phyloP scores from a whole-genome alignment of 2,329 filamentous ascomycete genomes.

The Stemphylium vesicarium region DNA sequence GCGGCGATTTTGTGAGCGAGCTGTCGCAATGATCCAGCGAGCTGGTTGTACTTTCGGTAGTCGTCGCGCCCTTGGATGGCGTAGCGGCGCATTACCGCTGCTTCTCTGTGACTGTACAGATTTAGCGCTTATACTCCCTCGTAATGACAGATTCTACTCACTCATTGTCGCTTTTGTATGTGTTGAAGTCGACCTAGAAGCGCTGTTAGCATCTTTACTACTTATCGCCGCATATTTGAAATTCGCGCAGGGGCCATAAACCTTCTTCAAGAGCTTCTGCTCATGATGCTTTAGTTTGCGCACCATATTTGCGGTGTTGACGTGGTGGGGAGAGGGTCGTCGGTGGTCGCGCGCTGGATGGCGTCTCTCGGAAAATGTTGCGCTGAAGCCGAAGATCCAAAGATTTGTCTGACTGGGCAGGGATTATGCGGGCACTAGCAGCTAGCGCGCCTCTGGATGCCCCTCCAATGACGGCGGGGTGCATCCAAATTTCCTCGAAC shows the following conservation, averaged over 20 bases:
- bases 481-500: slow-evolving; percentile 16
- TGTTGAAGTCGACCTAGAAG: slow-evolving; percentile 80
- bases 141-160: neutral
- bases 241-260: slow-evolving; percentile 2
- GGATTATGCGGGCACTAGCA: slow-evolving; percentile 15
- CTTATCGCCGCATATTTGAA: neutral
- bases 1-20: slow-evolving; percentile 87
- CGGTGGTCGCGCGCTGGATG: neutral
- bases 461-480: slow-evolving; percentile 18
- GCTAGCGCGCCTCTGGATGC: slow-evolving; percentile 15
- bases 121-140: neutral
- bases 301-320: slow-evolving; percentile 67
- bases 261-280: slow-evolving; percentile 85
- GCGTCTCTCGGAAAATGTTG: slow-evolving; percentile 1
- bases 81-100: slow-evolving; percentile 80
- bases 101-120: slow-evolving; percentile 70
- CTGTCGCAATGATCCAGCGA: slow-evolving; percentile 74
- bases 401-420: slow-evolving; percentile 21
- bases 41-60: slow-evolving; percentile 65
- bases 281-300: slow-evolving; percentile 94
- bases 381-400: slow-evolving; percentile 22
- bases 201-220: neutral
- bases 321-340: neutral
- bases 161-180: slow-evolving; percentile 84
- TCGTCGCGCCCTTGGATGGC: slow-evolving; percentile 84